Base-by-base conservation (phyloP, 2,329 filamentous ascomycete species). In the Diaporthe sp. region DNA sequence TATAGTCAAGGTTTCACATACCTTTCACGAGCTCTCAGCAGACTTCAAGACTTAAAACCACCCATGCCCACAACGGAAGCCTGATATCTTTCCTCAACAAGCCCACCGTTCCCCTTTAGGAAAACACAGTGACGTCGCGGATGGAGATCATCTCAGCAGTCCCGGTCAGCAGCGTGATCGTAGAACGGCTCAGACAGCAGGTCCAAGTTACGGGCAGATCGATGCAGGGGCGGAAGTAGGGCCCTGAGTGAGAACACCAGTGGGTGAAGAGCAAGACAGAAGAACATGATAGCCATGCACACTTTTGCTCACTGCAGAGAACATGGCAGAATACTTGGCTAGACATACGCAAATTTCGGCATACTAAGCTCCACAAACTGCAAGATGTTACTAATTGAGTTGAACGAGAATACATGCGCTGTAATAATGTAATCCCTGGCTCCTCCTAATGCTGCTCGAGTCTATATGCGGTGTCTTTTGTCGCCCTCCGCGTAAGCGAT, bases 401-500 rank as follows among this genome's bases (percentile, higher is more conserved):
- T 39, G 12, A 13, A 10, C 22, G 3, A 44, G 25, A 44, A 37
- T 51, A 22, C 25, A 63, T 22, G 15, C n/a, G n/a, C n/a, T 67
- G 31, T 34, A 34, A 67, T 51, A 25, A 51, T 15, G 15, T 10
- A 47, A 51, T 60, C 22, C 31, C 70, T n/a, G 10, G 55, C 39
- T 37, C 74, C 42, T 44, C 74, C 42, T 44, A 47, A 70, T 31
- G 63, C 55, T 74, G 72, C 31, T 20, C 13, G 47, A 55, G 49
- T 73, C 31, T 73, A 67, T 28, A 65, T 47, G 61, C 42, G 42
- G 39, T 44, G 13, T n/a, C 4, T 28, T 51, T 13, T 39, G 15
- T 22, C 44, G 17, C 60, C 63, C 22, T n/a, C 63, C 28, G 44
- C 44, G 31, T 22, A 39, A 25, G 31, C 22, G 8, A 13, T 39